phyloP scores from a whole-genome alignment of 768 basidiomycete genomes.

The Lenzites betulinus region DNA sequence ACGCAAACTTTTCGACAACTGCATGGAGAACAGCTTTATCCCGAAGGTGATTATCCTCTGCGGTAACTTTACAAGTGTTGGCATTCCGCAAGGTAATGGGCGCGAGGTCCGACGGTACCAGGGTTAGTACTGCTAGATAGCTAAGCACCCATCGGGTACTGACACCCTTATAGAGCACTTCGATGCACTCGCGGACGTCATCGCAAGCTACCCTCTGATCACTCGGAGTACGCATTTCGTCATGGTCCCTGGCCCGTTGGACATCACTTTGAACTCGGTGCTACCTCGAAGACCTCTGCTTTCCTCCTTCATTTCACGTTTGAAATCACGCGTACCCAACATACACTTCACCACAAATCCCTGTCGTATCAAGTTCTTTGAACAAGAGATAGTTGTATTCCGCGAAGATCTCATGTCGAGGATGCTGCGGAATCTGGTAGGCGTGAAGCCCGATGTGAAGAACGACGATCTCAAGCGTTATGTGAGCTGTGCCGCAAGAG shows the following conservation, averaged over 20 bases:
- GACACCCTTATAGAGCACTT: constrained; percentile 68
- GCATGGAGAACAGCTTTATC: constrained; percentile 82
- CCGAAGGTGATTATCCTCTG: constrained; percentile 91
- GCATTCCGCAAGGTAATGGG: constrained; percentile 76
- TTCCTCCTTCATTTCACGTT: constrained; percentile 66
- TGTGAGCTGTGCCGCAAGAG: constrained; percentile 47
- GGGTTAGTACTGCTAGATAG: constrained; percentile 47
- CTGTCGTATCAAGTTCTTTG: constrained; percentile 91
- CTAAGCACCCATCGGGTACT: neutral
- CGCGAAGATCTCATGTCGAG: constrained; percentile 91
- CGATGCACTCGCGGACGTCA: constrained; percentile 81
- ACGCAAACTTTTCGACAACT: constrained; percentile 85
- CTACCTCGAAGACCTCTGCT: constrained; percentile 84
- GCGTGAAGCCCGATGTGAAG: constrained; percentile 78
- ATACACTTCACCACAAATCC: constrained; percentile 88
- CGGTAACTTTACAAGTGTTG: constrained; percentile 90
- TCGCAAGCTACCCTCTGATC: constrained; percentile 78
- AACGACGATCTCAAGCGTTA: constrained; percentile 87
- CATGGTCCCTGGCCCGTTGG: constrained; percentile 92
- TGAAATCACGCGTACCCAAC: constrained; percentile 76
- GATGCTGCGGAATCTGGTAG: constrained; percentile 90
- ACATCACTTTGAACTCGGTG: constrained; percentile 78
- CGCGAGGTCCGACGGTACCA: constrained; percentile 83
- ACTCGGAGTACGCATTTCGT: constrained; percentile 84
- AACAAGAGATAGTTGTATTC: constrained; percentile 93